Conservation (phyloP, 2,329 filamentous ascomycete genomes). For the Xylariaceae sp. region DNA sequence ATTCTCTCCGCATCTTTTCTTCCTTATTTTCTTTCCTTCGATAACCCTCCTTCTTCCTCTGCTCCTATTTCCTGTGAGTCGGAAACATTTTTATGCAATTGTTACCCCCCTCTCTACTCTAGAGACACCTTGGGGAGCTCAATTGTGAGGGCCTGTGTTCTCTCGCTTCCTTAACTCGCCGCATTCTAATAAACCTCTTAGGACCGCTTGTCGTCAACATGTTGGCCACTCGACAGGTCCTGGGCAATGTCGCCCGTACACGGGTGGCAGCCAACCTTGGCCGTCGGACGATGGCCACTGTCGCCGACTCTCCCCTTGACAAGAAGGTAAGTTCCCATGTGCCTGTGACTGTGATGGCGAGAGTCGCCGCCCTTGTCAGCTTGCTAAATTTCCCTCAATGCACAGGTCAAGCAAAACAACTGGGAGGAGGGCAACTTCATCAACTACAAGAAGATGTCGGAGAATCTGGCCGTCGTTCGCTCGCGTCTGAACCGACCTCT, state of each 20-base stretch:
- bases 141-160: slow-evolving; percentile 30
- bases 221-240: slow-evolving; percentile 66
- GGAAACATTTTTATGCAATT: slow-evolving; percentile 29
- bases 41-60: slow-evolving; percentile 10
- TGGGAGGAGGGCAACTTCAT: slow-evolving; percentile 95
- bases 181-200: slow-evolving; percentile 15
- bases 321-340: slow-evolving; percentile 60
- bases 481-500: slow-evolving; percentile 85
- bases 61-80: slow-evolving; percentile 19
- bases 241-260: slow-evolving; percentile 58
- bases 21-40: slow-evolving; percentile 10
- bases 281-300: slow-evolving; percentile 72
- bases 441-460: slow-evolving; percentile 99
- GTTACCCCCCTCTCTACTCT: slow-evolving; percentile 28
- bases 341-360: slow-evolving; percentile 2
- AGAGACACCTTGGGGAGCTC: slow-evolving; percentile 21
- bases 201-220: slow-evolving; percentile 44
- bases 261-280: slow-evolving; percentile 51
- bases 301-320: slow-evolving; percentile 78
- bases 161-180: slow-evolving; percentile 13
- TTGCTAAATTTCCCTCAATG: slow-evolving; percentile 27
- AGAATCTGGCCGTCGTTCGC: slow-evolving; percentile 91
- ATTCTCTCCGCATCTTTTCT: slow-evolving; percentile 36
- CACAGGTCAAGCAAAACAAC: slow-evolving; percentile 84
- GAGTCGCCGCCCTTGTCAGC: neutral